Conservation (phyloP, 177 flowering plant species). For the Telopea speciosissima region DNA sequence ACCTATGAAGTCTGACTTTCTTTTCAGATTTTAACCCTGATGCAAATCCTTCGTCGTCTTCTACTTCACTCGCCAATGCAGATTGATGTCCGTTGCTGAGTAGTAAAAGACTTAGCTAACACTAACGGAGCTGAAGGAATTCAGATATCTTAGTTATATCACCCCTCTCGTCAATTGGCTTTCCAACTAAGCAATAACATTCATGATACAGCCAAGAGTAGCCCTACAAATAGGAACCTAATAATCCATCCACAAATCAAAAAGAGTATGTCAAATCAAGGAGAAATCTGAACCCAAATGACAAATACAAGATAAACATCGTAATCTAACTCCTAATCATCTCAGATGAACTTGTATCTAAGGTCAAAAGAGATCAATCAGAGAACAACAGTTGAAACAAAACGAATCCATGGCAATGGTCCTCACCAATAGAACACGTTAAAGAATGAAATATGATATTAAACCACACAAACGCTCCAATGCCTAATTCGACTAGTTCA, state of each 20-base stretch:
- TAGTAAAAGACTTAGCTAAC: not conserved
- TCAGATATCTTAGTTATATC: not conserved
- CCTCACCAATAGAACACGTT: not conserved
- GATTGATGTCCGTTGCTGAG: not conserved
- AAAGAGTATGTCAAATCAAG: not conserved
- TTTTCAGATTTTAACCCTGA: not conserved
- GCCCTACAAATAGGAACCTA: conserved; percentile 1
- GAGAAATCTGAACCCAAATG: too few species aligned
- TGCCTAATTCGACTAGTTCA: too few species aligned
- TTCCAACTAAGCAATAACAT: conserved; percentile 1
- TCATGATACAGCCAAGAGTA: not conserved
- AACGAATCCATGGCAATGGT: too few species aligned
- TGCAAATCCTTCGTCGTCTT: not conserved
- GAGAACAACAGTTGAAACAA: not conserved
- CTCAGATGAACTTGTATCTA: not conserved
- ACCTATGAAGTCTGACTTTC: not conserved
- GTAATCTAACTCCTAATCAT: not conserved
- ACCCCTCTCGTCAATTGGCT: conserved; percentile 1
- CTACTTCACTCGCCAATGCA: not conserved
- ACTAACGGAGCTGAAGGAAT: not conserved
- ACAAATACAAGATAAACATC: too few species aligned
- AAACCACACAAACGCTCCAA: too few species aligned
- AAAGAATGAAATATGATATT: not conserved
- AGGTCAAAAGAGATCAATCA: not conserved
- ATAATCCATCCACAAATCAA: not conserved